Base-by-base conservation (phyloP, 371 early-diverging fungal genomes). In the Entomophthora muscae region DNA sequence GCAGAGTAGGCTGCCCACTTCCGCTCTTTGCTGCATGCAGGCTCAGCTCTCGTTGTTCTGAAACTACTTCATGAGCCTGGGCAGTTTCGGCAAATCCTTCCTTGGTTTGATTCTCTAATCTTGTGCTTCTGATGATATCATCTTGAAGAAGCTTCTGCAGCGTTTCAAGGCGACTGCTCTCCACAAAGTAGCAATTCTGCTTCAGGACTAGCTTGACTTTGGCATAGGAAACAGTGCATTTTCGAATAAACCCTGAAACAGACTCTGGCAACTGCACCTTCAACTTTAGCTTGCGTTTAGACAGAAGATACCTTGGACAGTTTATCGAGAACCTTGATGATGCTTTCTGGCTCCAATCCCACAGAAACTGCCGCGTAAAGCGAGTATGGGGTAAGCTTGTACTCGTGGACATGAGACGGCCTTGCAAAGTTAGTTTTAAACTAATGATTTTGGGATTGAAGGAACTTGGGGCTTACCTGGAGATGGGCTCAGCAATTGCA, bases 291-390 rank as follows among this genome's bases (percentile, higher is more conserved):
- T 61, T 51, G 1, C 27, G 23, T 23, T 31, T 26, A 57, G 32
- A 24, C 22, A 24, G 26, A 61, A 61, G 58, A 32, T 42, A 83
- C 86, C 73, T 98, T 95, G 53, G 95, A 93, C 5, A 99, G 79
- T 61, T 88, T 80, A 65, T 91, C 84, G 63, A 99, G 73, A 1
- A 97, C 95, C 63, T 88, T 82, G 55, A 99, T 86, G 63, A 99
- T 99, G 69, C 89, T 89, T 56, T 90, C 89, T 5, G 98, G 93
- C 55, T 93, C 91, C 59, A 99, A 75, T 3, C 99, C 99, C 2
- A 99, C 97, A 53, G 95, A 95, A 2, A 98, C 98, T 7, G 99
- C 99, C 21, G 99, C 99, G 73, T 99, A 98, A 0, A 99, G 79
- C 12, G 97, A 96, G 73, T 96, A 98, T 2, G 95, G 85, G 0